Evolutionary conservation across 495 filamentous ascomycete genomes (phyloP), one percentile per base, ranked within the genome.

Genomic region (Penicillium soppii): DNA sequence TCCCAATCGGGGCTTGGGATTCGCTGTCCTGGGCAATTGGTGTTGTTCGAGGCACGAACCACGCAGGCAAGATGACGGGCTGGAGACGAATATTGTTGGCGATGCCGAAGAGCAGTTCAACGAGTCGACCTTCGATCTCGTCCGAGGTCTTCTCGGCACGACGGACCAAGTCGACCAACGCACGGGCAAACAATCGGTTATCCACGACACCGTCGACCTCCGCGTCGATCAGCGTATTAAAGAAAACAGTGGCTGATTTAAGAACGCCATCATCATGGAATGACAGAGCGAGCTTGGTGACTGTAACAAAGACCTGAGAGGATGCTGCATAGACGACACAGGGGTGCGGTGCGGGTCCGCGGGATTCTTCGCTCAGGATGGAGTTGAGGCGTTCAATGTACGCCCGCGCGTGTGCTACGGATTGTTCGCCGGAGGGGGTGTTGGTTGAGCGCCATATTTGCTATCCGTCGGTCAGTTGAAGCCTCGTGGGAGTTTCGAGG

Each of bases 121-220:
- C 87, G 46, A 97, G 82, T 49, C 89, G 82, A 13, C 82, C 84
- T 65, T 96, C 91, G 7, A 86, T 89, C 49, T 95, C 87, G 38
- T 81, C 76, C 25, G 89, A 85, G 30, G 77, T 74, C 45, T 85
- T 83, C 46, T 74, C 66, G 1, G 72, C 69, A 12, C 69, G 71
- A 7, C 72, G 70, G 5, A 96, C 78, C 48, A 97, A 79, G 52
- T 86, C 86, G 53, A 95, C 91, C 55, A 97, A 65, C 53, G 88
- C 87, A 39, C 84, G 81, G 2, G 92, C 89, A 65, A 99, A 99
- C 29, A 79, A 75, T 25, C 88, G 80, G 56, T 87, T 90, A 54
- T 91, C 87, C 21, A 96, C 82, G 53, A 97, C 94, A 33, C 90
- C 88, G 58, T 96, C 92, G 64, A 96, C 91, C 66, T 97, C 92